Conservation (phyloP, 1,284 basidiomycete species). For the Papiliotrema nemorosa region DNA sequence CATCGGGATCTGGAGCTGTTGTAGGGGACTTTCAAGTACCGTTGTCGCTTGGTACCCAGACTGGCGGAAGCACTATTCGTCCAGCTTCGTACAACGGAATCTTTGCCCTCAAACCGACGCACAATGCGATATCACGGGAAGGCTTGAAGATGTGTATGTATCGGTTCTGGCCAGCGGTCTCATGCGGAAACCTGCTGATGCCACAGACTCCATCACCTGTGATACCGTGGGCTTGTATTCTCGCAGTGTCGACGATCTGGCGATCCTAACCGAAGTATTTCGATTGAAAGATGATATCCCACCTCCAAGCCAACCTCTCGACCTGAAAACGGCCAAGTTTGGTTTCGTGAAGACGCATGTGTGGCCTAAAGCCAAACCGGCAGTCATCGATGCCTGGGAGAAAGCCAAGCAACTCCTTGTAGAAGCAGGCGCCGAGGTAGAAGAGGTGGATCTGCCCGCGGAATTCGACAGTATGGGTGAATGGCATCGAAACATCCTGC, state of each 20-base stretch:
- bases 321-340: conserved; percentile 22
- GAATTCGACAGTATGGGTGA: conserved; percentile 16
- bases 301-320: conserved; percentile 11
- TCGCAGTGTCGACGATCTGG: conserved; percentile 30
- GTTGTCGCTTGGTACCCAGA: conserved; percentile 33
- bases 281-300: conserved; percentile 26
- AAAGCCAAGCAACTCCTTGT: conserved; percentile 14
- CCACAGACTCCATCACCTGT: conserved; percentile 26
- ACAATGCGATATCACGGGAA: conserved; percentile 37
- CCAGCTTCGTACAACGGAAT: conserved; percentile 41
- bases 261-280: conserved; percentile 27
- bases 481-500: conserved; percentile 26
- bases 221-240: conserved; percentile 41
- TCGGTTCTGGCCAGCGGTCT: background rate
- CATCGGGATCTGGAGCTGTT: conserved; percentile 36
- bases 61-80: conserved; percentile 29
- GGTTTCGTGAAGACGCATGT: conserved; percentile 28
- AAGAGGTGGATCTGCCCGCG: conserved; percentile 22
- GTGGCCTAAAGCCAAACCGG: conserved; percentile 20
- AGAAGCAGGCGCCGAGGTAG: conserved; percentile 22
- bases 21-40: conserved; percentile 39
- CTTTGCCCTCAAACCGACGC: conserved; percentile 38
- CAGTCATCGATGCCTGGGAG: conserved; percentile 14
- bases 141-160: conserved; percentile 35
- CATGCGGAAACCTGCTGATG: too few relatives aligned